Evolutionary conservation across 2,329 filamentous ascomycete species (phyloP), one percentile per base, ranked within the genome.

Genomic region (Ophiocordyceps sinensis): DNA sequence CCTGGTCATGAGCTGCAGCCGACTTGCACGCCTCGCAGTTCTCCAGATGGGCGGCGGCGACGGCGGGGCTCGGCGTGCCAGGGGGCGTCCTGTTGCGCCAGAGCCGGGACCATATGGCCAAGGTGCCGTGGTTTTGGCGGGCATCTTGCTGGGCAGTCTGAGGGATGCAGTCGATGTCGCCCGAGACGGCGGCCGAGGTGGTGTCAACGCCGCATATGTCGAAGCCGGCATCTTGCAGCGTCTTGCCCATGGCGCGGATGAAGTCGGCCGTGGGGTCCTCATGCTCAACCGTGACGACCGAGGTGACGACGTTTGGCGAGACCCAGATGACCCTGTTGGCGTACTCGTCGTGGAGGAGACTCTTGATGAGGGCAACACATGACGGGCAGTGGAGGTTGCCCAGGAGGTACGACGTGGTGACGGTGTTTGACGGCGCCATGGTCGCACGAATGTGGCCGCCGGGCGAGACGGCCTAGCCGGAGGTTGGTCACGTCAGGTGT

Each of bases 341-440:
- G 49, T 62, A 73, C 17, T 58, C 57, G 36, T 64, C 67, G 44
- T 56, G 65, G 44, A 86, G 61, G 44, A 71, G 67, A 41, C 70
- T 63, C 52, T 76, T 68, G 53, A 87, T 85, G 49, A 71, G 68
- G 30, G 73, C 71, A 39, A 85, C 75, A 57, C 82, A 87, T 45
- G 80, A 82, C 13, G 81, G 77, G 62, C 82, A 86, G 60, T 87
- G 82, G n/a, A 87, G 68, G 57, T 87, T 86, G 46, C 71, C 74
- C 49, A 87, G 65, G 45, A 85, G 68, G 53, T 81, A 76, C 29
- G 74, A 79, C 2, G 75, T 79, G 12, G 68, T 72, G 44, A 66
- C 57, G 44, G 57, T 51, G 42, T 53, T 49, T 13, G 50, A 41
- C 36, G 54, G 43, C 21, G 53, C 40, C 51, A 61, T 62, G 23